A percentile compares a stretch with the other conserved stretches of the same genome.
Evolutionary conservation across 169 alveolate genomes (phyloP).

Genomic region (Plasmodium reichenowi): DNA sequence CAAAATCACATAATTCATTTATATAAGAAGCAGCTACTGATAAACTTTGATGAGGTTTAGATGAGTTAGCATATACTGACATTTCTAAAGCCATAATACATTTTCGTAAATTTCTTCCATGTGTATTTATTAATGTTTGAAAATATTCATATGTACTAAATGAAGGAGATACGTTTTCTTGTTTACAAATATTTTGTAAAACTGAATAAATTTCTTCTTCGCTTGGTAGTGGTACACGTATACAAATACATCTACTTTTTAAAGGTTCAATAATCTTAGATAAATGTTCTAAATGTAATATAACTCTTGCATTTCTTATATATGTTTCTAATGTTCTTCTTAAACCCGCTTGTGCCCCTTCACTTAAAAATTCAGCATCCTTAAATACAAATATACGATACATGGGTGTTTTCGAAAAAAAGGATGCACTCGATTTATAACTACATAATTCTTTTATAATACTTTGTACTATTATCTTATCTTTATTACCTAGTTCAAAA

Average conservation of each 20-base stretch:
- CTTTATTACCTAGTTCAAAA: conserved; percentile 94
- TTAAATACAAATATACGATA: conserved; percentile 92
- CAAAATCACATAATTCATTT: conserved; percentile 62
- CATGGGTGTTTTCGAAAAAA: conserved; percentile 88
- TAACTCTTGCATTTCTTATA: conserved; percentile 91
- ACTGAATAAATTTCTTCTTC: conserved; percentile 82
- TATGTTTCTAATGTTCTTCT: conserved; percentile 96
- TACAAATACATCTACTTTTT: conserved; percentile 94
- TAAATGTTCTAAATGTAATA: conserved; percentile 91
- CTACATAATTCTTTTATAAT: conserved; percentile 94
- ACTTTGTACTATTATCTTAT: conserved; percentile 93
- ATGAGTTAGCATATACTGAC: conserved; percentile 56
- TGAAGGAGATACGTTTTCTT: conserved; percentile 29
- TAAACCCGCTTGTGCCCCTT: conserved; percentile 95
- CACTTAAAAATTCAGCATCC: conserved; percentile 93
- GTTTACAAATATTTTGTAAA: conserved; percentile 35
- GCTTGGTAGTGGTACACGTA: conserved; percentile 95
- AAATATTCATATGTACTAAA: conserved; percentile 26
- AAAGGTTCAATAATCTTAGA: conserved; percentile 93
- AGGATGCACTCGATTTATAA: conserved; percentile 90
- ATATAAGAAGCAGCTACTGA: conserved; percentile 57
- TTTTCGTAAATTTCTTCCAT: conserved; percentile 63
- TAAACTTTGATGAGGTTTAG: conserved; percentile 37
- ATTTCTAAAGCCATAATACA: conserved; percentile 74
- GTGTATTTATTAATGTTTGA: conserved; percentile 33